Evolutionary conservation across 768 basidiomycete genomes (phyloP).

Genomic region (Candolleomyces efflorescens): DNA sequence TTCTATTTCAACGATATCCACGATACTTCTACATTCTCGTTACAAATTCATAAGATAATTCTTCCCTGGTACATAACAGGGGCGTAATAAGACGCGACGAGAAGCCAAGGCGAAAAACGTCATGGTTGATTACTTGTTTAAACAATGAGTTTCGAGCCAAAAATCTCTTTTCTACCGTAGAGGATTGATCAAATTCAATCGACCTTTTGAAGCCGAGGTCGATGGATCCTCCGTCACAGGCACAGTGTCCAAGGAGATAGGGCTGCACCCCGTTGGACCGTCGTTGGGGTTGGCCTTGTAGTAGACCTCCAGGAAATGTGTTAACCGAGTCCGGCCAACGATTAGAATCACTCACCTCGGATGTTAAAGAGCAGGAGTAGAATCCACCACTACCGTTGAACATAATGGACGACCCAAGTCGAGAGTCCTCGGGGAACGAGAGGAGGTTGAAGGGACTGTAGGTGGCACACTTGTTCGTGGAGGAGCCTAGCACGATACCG

Average conservation of each 20-base stretch:
- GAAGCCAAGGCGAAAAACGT: too few relatives aligned
- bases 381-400: constrained; percentile 26
- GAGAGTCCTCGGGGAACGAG: constrained; percentile 24
- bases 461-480: constrained; percentile 28
- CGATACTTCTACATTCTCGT: too few relatives aligned
- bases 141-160: too few relatives aligned
- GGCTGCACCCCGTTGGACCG: constrained; percentile 14
- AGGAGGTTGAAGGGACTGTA: constrained; percentile 24
- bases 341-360: constrained; percentile 19
- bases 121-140: too few relatives aligned
- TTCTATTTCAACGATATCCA: too few relatives aligned
- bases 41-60: too few relatives aligned
- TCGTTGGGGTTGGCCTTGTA: constrained; percentile 16
- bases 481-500: constrained; percentile 20
- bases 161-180: too few relatives aligned
- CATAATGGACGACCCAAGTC: constrained; percentile 24
- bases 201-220: too few relatives aligned
- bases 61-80: too few relatives aligned
- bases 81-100: too few relatives aligned
- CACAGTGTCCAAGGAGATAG: constrained; percentile 19
- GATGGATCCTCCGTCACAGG: constrained; percentile 6
- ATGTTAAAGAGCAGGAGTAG: constrained; percentile 21
- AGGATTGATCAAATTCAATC: too few relatives aligned
- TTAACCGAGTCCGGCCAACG: background rate
- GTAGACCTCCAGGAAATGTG: constrained; percentile 17